A percentile compares a stretch with the other conserved stretches of the same genome.
Evolutionary conservation across 371 early-diverging fungal species (phyloP).

Genomic region (Syncephalastrum sp.): DNA sequence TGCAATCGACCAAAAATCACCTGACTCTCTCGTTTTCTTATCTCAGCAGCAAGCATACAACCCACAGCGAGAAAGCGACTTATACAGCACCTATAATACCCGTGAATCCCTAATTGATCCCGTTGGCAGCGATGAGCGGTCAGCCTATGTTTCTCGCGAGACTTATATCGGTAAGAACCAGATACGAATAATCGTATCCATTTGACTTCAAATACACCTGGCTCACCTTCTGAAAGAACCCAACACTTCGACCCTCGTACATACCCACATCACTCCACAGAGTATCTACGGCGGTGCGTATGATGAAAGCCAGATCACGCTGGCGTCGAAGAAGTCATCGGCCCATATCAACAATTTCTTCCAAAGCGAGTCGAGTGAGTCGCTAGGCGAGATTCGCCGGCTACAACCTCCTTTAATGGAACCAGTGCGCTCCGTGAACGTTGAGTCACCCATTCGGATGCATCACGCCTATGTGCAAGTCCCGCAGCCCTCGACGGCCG

Average conservation of each 20-base stretch:
- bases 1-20: slow-evolving; percentile 2
- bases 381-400: slow-evolving; percentile 19
- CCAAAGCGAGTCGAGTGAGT: slow-evolving; percentile 17
- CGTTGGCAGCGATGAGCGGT: slow-evolving; percentile 6
- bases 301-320: slow-evolving; percentile 9
- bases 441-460: slow-evolving; percentile 16
- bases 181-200: background rate
- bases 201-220: background rate
- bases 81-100: slow-evolving; percentile 23
- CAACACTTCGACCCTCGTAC: slow-evolving; percentile 21
- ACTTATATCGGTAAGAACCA: slow-evolving; percentile 24
- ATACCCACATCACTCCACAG: slow-evolving; percentile 20
- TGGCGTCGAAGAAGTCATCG: background rate
- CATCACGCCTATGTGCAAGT: slow-evolving; percentile 19
- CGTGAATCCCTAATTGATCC: slow-evolving; percentile 33
- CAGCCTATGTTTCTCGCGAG: slow-evolving; percentile 16
- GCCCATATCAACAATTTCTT: slow-evolving; percentile 8
- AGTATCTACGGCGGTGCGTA: slow-evolving; percentile 22
- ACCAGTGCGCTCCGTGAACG: slow-evolving; percentile 8
- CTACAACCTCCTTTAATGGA: slow-evolving; percentile 12
- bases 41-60: slow-evolving; percentile 4
- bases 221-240: slow-evolving; percentile 13
- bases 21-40: background rate
- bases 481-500: slow-evolving; percentile 16
- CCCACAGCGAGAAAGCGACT: slow-evolving; percentile 14